Evolutionary conservation across 208 protist genomes (phyloP), one percentile per base, ranked within the genome.

Genomic region (Trypanosoma avium): DNA sequence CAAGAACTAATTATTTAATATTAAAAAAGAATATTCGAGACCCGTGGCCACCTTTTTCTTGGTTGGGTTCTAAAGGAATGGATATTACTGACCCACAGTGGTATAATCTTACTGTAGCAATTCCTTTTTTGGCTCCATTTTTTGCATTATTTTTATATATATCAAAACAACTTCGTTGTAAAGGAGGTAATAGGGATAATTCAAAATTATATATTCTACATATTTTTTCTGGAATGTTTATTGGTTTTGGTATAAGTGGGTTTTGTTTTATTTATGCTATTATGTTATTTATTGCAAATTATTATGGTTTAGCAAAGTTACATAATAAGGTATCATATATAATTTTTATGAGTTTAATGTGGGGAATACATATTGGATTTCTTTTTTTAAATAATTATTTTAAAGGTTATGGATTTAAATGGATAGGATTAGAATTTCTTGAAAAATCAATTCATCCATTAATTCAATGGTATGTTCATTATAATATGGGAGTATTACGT

Each of bases 401-500:
- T 24, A 65, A 55, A 26, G 53, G 63, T 0, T 75, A 57, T 60
- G 77, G 67, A 0, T 83, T 76, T 59, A 62, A 67, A 46, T 13
- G 84, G 86, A 17, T 69, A 17, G 54, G 43, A 5, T 66, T 38
- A 15, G 62, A 4, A n/a, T 58, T 46, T 64, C 45, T 56, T 6
- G 54, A 38, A 9, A 42, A 8, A 5, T 27, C 26, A 6, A 27
- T 26, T 3, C 26, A 33, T 60, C 32, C 53, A 38, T 22, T 71
- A 7, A 60, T 88, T 38, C 69, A 70, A 7, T 97, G 94, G 91
- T 63, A 71, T 27, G 59, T 83, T 21, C 61, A 75, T 8, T 89
- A 73, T 24, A 94, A 93, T 62, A 80, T 97, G 68, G 65, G 71
- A 13, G 73, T 84, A 38, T 73, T 97, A 24, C 83, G 90, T 43